These are phyloP conservation scores for Alternaria brassicicola DNA, from an alignment of 2,329 filamentous ascomycete species.

Conservation along the genomic window DNA sequence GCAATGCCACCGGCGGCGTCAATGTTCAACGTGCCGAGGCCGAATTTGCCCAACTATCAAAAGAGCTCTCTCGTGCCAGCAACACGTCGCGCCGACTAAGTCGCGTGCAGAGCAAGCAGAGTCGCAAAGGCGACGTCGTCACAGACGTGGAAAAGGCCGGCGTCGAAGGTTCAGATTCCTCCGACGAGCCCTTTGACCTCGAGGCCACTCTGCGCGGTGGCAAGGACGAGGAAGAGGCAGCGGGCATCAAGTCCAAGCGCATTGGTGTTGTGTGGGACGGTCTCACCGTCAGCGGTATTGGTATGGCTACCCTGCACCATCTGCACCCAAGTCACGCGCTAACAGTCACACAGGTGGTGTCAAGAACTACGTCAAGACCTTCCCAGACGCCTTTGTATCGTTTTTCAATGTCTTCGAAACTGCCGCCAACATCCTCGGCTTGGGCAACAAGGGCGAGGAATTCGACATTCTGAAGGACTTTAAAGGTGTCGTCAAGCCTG, in stretches of 20 bases:
- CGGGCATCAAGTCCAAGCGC: slow-evolving; percentile 80
- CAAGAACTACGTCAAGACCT: slow-evolving; percentile 74
- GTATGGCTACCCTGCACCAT: slow-evolving; percentile 38
- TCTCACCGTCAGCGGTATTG: slow-evolving; percentile 76
- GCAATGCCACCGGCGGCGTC: slow-evolving; percentile 49
- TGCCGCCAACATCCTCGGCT: slow-evolving; percentile 66
- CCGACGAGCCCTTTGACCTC: slow-evolving; percentile 69
- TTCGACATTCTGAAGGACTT: slow-evolving; percentile 76
- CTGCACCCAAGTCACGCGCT: background rate
- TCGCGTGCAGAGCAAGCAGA: slow-evolving; percentile 56
- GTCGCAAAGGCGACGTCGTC: slow-evolving; percentile 40
- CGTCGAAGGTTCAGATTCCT: slow-evolving; percentile 39
- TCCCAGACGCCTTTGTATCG: slow-evolving; percentile 75
- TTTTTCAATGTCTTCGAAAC: slow-evolving; percentile 78
- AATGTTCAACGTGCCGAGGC: slow-evolving; percentile 71
- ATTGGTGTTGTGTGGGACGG: slow-evolving; percentile 76
- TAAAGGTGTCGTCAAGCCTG: slow-evolving; percentile 64
- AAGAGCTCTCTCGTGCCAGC: slow-evolving; percentile 52
- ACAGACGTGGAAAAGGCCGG: slow-evolving; percentile 66
- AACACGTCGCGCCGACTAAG: slow-evolving; percentile 47
- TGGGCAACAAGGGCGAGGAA: slow-evolving; percentile 71
- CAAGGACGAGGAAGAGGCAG: slow-evolving; percentile 71
- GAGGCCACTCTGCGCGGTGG: slow-evolving; percentile 75
- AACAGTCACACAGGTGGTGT: slow-evolving; percentile 55
- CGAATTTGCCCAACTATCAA: slow-evolving; percentile 71